These are phyloP conservation scores for Sporothrix luriei DNA, from an alignment of 2,329 filamentous ascomycete genomes.

Conservation along the genomic window DNA sequence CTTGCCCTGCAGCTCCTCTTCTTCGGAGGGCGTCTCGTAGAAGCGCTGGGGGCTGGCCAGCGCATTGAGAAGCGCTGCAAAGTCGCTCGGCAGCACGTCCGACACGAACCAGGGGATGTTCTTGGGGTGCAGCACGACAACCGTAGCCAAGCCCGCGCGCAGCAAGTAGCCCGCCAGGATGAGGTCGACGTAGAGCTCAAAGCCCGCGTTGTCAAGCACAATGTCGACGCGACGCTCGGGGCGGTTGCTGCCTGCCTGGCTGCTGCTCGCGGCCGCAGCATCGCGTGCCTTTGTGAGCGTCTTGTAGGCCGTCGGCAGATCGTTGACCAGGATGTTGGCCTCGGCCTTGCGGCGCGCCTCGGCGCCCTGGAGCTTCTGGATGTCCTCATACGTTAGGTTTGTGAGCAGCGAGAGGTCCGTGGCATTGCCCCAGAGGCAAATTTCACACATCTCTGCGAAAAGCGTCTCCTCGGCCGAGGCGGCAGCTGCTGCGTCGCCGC, in stretches of 20 bases:
- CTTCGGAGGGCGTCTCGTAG: conserved; percentile 74
- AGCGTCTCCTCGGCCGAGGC: conserved; percentile 72
- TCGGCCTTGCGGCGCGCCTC: conserved; percentile 83
- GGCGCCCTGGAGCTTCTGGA: conserved; percentile 92
- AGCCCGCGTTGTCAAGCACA: conserved; percentile 94
- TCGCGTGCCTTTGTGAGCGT: conserved; percentile 37
- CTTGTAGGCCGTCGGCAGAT: conserved; percentile 57
- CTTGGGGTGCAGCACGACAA: conserved; percentile 88
- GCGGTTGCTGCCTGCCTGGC: background rate
- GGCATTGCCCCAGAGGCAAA: conserved; percentile 96
- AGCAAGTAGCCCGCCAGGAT: conserved; percentile 89
- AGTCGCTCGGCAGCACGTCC: conserved; percentile 86
- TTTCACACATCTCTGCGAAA: conserved; percentile 92
- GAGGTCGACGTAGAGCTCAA: conserved; percentile 94
- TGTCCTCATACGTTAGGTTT: conserved; percentile 88
- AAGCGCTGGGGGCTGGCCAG: conserved; percentile 77
- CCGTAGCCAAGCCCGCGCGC: conserved; percentile 79
- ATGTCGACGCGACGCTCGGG: conserved; percentile 80
- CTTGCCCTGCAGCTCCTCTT: conserved; percentile 60
- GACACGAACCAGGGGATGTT: conserved; percentile 98
- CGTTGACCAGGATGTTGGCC: conserved; percentile 89
- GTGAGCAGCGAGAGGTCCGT: conserved; percentile 92
- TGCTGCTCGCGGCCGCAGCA: conserved; percentile 33
- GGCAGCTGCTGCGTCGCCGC: conserved; percentile 25
- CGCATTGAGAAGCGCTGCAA: conserved; percentile 76